Evolutionary conservation across 2,329 filamentous ascomycete species (phyloP).

Genomic region (Aspergillus sp.): DNA sequence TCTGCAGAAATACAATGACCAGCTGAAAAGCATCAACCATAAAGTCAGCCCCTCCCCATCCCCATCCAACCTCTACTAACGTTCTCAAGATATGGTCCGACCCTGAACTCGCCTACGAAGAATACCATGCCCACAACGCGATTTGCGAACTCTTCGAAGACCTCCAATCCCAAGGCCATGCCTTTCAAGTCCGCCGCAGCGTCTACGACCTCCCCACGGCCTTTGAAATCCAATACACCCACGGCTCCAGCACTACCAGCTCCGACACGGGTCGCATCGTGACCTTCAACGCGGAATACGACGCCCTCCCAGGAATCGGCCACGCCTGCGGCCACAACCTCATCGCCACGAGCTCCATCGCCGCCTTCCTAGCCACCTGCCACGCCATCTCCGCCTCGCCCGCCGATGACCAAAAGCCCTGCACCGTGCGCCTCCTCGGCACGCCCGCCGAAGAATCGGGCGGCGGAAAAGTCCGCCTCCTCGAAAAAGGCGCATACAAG

Average conservation of each 20-base stretch:
- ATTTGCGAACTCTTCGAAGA: constrained; percentile 42
- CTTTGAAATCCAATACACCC: constrained; percentile 45
- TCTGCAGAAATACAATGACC: constrained; percentile 22
- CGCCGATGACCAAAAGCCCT: too few species aligned
- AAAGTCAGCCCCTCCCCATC: constrained; percentile 13
- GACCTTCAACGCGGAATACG: constrained; percentile 40
- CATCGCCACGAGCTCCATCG: constrained; percentile 34
- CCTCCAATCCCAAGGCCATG: constrained; percentile 37
- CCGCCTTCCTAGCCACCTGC: constrained; percentile 34
- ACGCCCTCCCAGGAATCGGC: constrained; percentile 37
- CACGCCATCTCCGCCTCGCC: constrained; percentile 29
- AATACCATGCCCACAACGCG: constrained; percentile 51
- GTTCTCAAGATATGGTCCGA: constrained; percentile 40
- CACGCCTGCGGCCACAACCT: constrained; percentile 39
- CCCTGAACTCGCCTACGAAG: constrained; percentile 53
- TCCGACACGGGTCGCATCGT: constrained; percentile 23
- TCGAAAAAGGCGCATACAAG: constrained; percentile 43
- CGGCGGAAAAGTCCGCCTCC: constrained; percentile 39
- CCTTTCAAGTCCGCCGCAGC: constrained; percentile 39
- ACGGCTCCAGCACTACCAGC: constrained; percentile 10
- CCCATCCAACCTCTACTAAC: neutral
- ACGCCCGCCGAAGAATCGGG: constrained; percentile 37
- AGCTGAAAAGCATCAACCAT: constrained; percentile 24
- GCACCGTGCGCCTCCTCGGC: constrained; percentile 34
- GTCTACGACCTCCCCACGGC: constrained; percentile 52